Evolutionary conservation across 169 alveolate genomes (phyloP).

Genomic region (Besnoitia besnoiti): DNA sequence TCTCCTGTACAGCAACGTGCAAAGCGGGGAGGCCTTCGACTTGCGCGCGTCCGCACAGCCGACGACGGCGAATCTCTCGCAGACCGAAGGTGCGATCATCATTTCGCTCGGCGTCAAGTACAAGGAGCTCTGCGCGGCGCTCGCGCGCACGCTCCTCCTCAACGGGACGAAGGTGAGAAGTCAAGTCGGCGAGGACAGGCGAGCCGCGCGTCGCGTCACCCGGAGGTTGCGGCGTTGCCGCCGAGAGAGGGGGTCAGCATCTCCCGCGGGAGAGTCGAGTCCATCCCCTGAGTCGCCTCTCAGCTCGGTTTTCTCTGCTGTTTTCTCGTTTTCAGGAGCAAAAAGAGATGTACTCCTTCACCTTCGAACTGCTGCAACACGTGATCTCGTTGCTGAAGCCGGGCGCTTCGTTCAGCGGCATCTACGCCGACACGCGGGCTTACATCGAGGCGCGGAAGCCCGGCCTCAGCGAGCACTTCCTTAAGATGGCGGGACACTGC

Average conservation of each 20-base stretch:
- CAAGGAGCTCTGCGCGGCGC: slow-evolving; percentile 73
- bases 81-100: slow-evolving; percentile 71
- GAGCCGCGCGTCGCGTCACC: neutral
- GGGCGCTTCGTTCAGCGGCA: slow-evolving; percentile 58
- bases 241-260: no score
- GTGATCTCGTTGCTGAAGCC: slow-evolving; percentile 59
- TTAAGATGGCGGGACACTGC: slow-evolving; percentile 84
- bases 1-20: slow-evolving; percentile 71
- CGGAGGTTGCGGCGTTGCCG: no score
- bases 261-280: neutral
- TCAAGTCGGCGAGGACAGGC: neutral
- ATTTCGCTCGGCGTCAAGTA: slow-evolving; percentile 72
- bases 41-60: slow-evolving; percentile 72
- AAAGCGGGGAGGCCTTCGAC: slow-evolving; percentile 72
- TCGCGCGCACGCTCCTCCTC: slow-evolving; percentile 71
- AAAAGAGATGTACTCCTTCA: slow-evolving; percentile 64
- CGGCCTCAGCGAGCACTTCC: slow-evolving; percentile 74
- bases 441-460: slow-evolving; percentile 60
- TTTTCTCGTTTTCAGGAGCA: slow-evolving; percentile 59
- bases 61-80: slow-evolving; percentile 67
- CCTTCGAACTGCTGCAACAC: slow-evolving; percentile 64
- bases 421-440: slow-evolving; percentile 63
- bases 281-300: neutral
- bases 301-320: neutral
- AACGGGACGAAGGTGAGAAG: slow-evolving; percentile 62